Conservation (phyloP, 2,329 filamentous ascomycete genomes). For the Colletotrichum cereale region DNA sequence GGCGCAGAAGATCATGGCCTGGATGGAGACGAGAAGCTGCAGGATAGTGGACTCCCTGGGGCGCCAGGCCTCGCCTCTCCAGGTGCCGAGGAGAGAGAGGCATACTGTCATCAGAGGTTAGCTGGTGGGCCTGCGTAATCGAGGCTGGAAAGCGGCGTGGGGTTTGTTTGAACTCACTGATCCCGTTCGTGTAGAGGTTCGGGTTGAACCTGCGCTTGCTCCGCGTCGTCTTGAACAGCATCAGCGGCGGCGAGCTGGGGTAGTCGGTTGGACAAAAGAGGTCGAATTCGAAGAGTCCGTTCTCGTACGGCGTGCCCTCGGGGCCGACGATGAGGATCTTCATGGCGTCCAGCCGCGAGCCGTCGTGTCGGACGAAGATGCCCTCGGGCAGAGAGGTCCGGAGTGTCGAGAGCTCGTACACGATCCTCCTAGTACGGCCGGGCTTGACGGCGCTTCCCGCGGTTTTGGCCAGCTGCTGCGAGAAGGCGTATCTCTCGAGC, state of each 20-base stretch:
- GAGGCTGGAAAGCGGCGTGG: background rate
- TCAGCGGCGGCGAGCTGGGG: slow-evolving; percentile 55
- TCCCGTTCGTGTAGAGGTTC: slow-evolving; percentile 63
- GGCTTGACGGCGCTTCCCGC: background rate
- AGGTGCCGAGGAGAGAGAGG: slow-evolving; percentile 63
- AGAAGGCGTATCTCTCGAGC: background rate
- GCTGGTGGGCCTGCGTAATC: slow-evolving; percentile 11
- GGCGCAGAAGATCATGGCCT: slow-evolving; percentile 68
- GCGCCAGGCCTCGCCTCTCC: slow-evolving; percentile 61
- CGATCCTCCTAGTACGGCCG: slow-evolving; percentile 60
- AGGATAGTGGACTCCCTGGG: slow-evolving; percentile 61
- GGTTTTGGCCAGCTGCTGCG: background rate
- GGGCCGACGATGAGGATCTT: slow-evolving; percentile 65
- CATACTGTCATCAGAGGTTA: slow-evolving; percentile 53
- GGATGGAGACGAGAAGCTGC: slow-evolving; percentile 67
- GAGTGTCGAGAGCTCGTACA: slow-evolving; percentile 60
- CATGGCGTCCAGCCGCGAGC: slow-evolving; percentile 61
- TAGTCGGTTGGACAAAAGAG: slow-evolving; percentile 58
- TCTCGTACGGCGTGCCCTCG: slow-evolving; percentile 63
- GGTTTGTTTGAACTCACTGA: slow-evolving; percentile 53
- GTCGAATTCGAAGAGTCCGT: slow-evolving; percentile 68
- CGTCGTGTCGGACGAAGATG: slow-evolving; percentile 62
- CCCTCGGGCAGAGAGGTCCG: slow-evolving; percentile 61
- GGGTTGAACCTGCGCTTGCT: slow-evolving; percentile 57
- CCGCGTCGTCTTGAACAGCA: slow-evolving; percentile 57